A percentile compares a stretch with the other conserved stretches of the same genome.
These are phyloP conservation scores for Mycena leptocephala DNA, from an alignment of 768 basidiomycete species.

Conservation along the genomic window DNA sequence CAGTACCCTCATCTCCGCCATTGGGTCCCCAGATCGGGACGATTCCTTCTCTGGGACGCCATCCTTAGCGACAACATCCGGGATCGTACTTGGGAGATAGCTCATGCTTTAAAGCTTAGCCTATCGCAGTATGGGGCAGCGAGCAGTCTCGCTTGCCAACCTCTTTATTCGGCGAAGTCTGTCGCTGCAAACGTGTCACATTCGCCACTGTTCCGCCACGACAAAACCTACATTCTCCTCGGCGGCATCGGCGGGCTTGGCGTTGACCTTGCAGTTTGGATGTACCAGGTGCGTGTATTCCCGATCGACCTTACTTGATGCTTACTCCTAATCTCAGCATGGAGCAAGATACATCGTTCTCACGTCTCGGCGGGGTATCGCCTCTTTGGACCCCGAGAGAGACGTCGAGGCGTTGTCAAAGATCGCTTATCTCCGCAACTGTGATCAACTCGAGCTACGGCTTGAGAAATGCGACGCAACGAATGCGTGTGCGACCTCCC, in stretches of 20 bases:
- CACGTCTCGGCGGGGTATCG: slow-evolving; percentile 7
- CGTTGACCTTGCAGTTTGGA: slow-evolving; percentile 19
- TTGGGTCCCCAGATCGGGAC: neutral
- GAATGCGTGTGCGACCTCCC: neutral
- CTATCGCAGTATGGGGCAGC: no score
- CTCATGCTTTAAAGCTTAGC: neutral
- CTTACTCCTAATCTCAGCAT: neutral
- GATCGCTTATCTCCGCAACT: neutral
- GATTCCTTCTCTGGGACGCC: neutral
- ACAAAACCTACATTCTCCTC: neutral
- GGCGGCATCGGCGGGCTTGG: slow-evolving; percentile 24
- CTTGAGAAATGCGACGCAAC: slow-evolving; percentile 9
- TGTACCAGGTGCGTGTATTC: slow-evolving; percentile 6
- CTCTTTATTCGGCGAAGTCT: neutral
- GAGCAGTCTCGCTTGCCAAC: no score
- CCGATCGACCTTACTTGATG: no score
- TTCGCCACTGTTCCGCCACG: neutral
- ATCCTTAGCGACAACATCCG: neutral
- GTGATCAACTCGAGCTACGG: neutral
- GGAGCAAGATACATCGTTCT: slow-evolving; percentile 16
- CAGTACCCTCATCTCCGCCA: neutral
- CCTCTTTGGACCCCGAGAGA: neutral
- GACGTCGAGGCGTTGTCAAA: neutral
- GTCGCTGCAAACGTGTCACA: neutral
- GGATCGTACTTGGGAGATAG: neutral